Conservation (phyloP, 352 stramenopile species). For the Phytophthora cajani region DNA sequence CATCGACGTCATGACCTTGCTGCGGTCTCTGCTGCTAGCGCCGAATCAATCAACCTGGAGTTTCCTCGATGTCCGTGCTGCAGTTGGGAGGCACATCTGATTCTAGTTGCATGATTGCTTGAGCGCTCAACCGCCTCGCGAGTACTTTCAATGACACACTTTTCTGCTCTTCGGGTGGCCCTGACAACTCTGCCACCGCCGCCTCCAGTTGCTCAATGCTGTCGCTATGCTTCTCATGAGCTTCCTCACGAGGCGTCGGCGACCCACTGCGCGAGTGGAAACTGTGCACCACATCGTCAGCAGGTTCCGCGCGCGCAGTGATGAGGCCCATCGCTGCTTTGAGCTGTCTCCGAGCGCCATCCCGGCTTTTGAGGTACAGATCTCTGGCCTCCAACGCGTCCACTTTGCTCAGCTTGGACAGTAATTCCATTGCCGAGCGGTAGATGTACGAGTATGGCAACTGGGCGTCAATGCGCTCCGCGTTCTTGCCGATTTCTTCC, state of each 20-base stretch:
- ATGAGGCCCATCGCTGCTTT: slow-evolving; percentile 17
- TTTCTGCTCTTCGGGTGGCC: neutral
- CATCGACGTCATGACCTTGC: no score
- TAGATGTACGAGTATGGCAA: slow-evolving; percentile 60
- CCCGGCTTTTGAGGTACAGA: slow-evolving; percentile 43
- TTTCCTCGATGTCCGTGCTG: no score
- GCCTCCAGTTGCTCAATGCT: slow-evolving; percentile 26
- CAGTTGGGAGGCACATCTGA: no score
- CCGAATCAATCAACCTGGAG: no score
- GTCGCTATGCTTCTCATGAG: slow-evolving; percentile 16
- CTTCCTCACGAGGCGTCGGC: slow-evolving; percentile 6
- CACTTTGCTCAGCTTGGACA: slow-evolving; percentile 47
- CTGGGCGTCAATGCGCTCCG: slow-evolving; percentile 40
- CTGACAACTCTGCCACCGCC: slow-evolving; percentile 17
- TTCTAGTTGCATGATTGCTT: no score
- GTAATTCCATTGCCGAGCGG: slow-evolving; percentile 55
- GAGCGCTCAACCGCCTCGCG: slow-evolving; percentile 1
- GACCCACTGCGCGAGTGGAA: slow-evolving; percentile 21
- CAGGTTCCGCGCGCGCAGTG: slow-evolving; percentile 12
- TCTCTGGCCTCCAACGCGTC: slow-evolving; percentile 62
- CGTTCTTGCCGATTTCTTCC: no score
- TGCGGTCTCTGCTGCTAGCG: no score
- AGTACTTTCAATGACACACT: neutral
- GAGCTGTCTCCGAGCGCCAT: slow-evolving; percentile 47
- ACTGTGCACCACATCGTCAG: slow-evolving; percentile 15